These are phyloP conservation scores for Glomus cerebriforme DNA, from an alignment of 192 early-diverging fungal genomes.

Conservation along the genomic window DNA sequence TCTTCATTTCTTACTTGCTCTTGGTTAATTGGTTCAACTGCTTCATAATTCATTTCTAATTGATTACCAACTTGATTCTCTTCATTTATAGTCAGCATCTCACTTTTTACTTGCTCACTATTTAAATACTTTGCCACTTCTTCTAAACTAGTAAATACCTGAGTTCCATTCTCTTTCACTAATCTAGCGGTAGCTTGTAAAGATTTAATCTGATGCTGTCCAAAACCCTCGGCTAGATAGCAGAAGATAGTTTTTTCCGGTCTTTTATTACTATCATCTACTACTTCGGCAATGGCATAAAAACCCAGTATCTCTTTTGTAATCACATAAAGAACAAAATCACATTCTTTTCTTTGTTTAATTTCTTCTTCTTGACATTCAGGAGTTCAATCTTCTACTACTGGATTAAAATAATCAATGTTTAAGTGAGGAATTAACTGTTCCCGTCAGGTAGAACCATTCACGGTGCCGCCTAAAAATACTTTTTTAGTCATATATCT, in stretches of 20 bases:
- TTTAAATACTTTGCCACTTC: slow-evolving; percentile 15
- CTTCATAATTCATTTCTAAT: no score
- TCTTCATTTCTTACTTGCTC: no score
- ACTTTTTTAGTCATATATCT: neutral
- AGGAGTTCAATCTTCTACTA: slow-evolving; percentile 4
- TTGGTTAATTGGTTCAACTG: no score
- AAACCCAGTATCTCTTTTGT: slow-evolving; percentile 2
- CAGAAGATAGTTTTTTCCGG: slow-evolving; percentile 17
- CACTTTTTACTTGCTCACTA: slow-evolving; percentile 11
- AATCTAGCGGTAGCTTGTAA: neutral
- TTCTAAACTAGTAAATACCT: neutral
- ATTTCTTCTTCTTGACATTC: slow-evolving; percentile 10
- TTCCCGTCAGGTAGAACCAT: neutral
- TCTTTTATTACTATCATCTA: slow-evolving; percentile 21
- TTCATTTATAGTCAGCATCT: no score
- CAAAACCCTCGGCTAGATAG: slow-evolving; percentile 14
- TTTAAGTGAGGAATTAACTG: slow-evolving; percentile 7
- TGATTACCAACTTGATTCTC: no score
- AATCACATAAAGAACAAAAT: slow-evolving; percentile 10
- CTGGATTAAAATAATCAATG: slow-evolving; percentile 1
- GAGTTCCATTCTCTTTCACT: neutral
- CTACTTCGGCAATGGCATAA: slow-evolving; percentile 26
- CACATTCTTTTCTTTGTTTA: neutral
- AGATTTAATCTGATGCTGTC: slow-evolving; percentile 1
- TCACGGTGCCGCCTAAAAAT: slow-evolving; percentile 2